Conservation (phyloP, 805 yeast species). For the Hagleromyces aurorensis region DNA sequence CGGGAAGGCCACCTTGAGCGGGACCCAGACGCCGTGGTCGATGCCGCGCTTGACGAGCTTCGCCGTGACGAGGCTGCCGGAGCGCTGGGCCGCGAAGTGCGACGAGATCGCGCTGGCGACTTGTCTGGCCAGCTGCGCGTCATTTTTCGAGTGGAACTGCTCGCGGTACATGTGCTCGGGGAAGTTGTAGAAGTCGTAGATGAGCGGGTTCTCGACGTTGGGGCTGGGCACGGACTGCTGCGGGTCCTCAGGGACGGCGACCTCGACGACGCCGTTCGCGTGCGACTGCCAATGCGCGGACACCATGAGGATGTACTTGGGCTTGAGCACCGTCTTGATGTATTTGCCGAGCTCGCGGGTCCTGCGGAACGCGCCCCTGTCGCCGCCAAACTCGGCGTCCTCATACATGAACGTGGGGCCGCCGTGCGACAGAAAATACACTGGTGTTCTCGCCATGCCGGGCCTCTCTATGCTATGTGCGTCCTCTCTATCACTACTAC, state of each 20-base stretch:
- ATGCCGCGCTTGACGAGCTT: constrained; percentile 48
- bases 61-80: constrained; percentile 29
- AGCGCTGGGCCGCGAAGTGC: constrained; percentile 9
- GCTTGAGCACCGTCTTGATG: constrained; percentile 44
- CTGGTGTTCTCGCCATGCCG: constrained; percentile 36
- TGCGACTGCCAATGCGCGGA: constrained; percentile 74
- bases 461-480: too few relatives aligned
- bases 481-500: too few relatives aligned
- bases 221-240: neutral
- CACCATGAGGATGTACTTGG: constrained; percentile 56
- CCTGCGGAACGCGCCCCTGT: constrained; percentile 50
- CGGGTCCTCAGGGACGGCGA: constrained; percentile 35
- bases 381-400: constrained; percentile 41
- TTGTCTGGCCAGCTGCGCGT: constrained; percentile 34
- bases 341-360: constrained; percentile 43
- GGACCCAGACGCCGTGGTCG: constrained; percentile 84
- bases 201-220: constrained; percentile 42
- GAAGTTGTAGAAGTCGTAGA: constrained; percentile 73
- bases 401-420: constrained; percentile 71
- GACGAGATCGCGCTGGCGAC: constrained; percentile 6
- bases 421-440: constrained; percentile 71
- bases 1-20: constrained; percentile 62
- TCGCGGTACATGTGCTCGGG: constrained; percentile 57
- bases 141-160: constrained; percentile 46
- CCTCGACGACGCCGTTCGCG: constrained; percentile 37